These are phyloP conservation scores for Houttuynia cordata DNA, from an alignment of 164 flowering plant species.

Conservation along the genomic window DNA sequence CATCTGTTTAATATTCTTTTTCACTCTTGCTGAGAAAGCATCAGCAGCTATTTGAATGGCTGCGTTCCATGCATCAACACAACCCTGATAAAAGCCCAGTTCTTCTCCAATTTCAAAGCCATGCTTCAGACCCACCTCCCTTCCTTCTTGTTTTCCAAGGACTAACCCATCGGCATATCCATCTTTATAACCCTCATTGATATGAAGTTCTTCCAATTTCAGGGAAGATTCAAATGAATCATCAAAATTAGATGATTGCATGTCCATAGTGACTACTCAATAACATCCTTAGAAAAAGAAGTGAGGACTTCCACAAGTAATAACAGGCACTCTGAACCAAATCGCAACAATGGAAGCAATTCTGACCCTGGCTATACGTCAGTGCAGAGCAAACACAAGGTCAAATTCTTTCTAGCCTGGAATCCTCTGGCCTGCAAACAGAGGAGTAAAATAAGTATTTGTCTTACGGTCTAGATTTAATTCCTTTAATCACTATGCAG, in stretches of 20 bases:
- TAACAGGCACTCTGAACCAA: neutral
- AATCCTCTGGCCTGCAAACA: too few relatives aligned
- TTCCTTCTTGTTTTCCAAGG: conserved; percentile 52
- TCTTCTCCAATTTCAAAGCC: conserved; percentile 74
- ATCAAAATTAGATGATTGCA: conserved; percentile 17
- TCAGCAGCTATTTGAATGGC: conserved; percentile 30
- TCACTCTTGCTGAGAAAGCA: conserved; percentile 43
- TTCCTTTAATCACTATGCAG: too few relatives aligned
- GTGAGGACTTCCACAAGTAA: too few relatives aligned
- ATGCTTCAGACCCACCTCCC: conserved; percentile 45
- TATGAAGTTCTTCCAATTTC: conserved; percentile 52
- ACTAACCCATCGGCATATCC: conserved; percentile 48
- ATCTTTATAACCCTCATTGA: conserved; percentile 41
- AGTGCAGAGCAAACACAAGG: too few relatives aligned
- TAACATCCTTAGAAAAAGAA: neutral
- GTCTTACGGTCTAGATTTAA: too few relatives aligned
- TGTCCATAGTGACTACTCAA: neutral
- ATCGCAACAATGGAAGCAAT: too few relatives aligned
- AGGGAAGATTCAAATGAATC: conserved; percentile 54
- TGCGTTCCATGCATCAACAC: conserved; percentile 53
- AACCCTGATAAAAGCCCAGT: conserved; percentile 68
- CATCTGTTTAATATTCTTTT: conserved; percentile 42
- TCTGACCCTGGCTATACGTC: too few relatives aligned
- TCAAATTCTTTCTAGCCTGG: too few relatives aligned
- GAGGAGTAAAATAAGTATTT: too few relatives aligned